Evolutionary conservation across 805 yeast genomes (phyloP).

Genomic region (Brettanomyces naardenensis): DNA sequence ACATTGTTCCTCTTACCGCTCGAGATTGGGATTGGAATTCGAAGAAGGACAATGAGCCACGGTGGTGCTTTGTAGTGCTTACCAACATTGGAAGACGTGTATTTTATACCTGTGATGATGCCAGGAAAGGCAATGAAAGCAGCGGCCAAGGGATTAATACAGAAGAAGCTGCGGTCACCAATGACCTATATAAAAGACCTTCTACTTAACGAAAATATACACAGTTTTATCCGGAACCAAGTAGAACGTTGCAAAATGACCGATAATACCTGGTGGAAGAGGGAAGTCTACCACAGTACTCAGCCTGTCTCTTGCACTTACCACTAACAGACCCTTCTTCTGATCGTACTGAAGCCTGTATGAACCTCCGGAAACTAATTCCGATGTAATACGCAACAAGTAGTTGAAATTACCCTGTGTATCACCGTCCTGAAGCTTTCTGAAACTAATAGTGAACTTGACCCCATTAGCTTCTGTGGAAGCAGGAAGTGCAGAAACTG

Average conservation of each 20-base stretch:
- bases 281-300: slow-evolving; percentile 3
- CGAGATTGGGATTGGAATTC: too few species aligned
- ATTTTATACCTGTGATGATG: too few species aligned
- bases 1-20: too few species aligned
- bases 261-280: slow-evolving; percentile 6
- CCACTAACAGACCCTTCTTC: slow-evolving; percentile 21
- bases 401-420: slow-evolving; percentile 12
- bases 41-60: too few species aligned
- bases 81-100: neutral
- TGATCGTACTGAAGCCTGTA: slow-evolving; percentile 25
- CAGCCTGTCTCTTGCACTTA: neutral
- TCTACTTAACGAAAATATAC: slow-evolving; percentile 9
- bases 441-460: slow-evolving; percentile 12
- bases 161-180: too few species aligned
- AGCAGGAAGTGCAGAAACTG: too few species aligned
- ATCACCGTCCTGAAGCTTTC: slow-evolving; percentile 19
- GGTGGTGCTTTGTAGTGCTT: too few species aligned
- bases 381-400: slow-evolving; percentile 20
- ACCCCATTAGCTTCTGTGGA: slow-evolving; percentile 11
- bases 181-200: too few species aligned
- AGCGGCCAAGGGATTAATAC: neutral
- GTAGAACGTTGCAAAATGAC: slow-evolving; percentile 5
- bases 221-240: slow-evolving; percentile 4
- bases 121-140: neutral
- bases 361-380: slow-evolving; percentile 23